Percentiles rank a stretch among this genome's conserved stretches.
These are phyloP conservation scores for Isoetes taiwanensis DNA, from an alignment of 75 land plant species.

Conservation along the genomic window DNA sequence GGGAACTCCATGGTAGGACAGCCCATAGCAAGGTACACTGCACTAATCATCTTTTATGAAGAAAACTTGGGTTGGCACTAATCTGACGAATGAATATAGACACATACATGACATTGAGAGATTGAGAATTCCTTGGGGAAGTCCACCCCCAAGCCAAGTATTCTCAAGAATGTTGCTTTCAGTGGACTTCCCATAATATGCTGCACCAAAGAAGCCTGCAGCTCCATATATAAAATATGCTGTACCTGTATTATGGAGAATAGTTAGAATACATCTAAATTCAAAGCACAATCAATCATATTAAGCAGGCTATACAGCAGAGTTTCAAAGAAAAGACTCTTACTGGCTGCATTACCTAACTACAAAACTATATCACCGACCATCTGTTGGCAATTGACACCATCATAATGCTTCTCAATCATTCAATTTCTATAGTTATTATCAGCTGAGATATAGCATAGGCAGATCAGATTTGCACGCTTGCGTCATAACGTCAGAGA, in stretches of 20 bases:
- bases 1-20: constrained; percentile 26
- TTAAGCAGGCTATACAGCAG: too few relatives aligned
- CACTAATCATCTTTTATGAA: neutral
- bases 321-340: too few relatives aligned
- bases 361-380: too few relatives aligned
- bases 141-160: constrained; percentile 28
- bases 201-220: constrained; percentile 28
- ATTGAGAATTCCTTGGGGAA: constrained; percentile 27
- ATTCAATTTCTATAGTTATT: too few relatives aligned
- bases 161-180: constrained; percentile 22
- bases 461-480: too few relatives aligned
- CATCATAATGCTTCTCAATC: too few relatives aligned
- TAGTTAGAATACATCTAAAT: neutral
- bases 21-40: constrained; percentile 27
- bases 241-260: constrained; percentile 15
- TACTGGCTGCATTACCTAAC: too few relatives aligned
- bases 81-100: neutral
- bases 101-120: constrained; percentile 22
- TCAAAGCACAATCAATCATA: too few relatives aligned
- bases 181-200: constrained; percentile 16
- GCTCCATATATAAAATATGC: constrained; percentile 17
- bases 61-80: neutral
- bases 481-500: too few relatives aligned
- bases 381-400: too few relatives aligned
- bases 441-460: too few relatives aligned